Evolutionary conservation across 306 rosid species (phyloP).

Genomic region (Dicorynia guianensis): DNA sequence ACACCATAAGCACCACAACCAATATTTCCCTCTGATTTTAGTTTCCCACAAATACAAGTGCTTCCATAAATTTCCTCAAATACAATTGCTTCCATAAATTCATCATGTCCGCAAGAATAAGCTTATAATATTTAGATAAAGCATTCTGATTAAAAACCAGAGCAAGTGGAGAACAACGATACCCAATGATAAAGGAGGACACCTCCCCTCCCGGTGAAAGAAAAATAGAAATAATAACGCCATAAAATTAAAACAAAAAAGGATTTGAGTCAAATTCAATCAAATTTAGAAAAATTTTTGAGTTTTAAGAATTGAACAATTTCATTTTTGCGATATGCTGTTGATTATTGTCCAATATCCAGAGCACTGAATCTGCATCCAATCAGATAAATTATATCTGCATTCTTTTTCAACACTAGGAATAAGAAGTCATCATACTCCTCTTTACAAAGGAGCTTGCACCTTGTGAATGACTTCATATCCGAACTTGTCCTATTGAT

Average conservation of each 20-base stretch:
- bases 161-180: conserved; percentile 10
- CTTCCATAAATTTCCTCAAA: no score
- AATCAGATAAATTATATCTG: no score
- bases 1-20: background rate
- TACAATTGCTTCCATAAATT: background rate
- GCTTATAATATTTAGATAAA: background rate
- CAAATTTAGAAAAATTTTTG: background rate
- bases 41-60: no score
- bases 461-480: no score
- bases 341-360: background rate
- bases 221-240: background rate
- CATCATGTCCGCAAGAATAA: background rate
- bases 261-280: background rate
- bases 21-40: no score
- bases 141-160: background rate
- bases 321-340: background rate
- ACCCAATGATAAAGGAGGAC: background rate
- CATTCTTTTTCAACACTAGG: no score
- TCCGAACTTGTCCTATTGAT: no score
- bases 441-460: no score
- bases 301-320: background rate
- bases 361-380: background rate
- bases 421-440: no score
- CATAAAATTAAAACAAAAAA: conserved; percentile 6
- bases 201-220: background rate